phyloP scores from a whole-genome alignment of 2,329 filamentous ascomycete species.

The Metarhizium brunneum region DNA sequence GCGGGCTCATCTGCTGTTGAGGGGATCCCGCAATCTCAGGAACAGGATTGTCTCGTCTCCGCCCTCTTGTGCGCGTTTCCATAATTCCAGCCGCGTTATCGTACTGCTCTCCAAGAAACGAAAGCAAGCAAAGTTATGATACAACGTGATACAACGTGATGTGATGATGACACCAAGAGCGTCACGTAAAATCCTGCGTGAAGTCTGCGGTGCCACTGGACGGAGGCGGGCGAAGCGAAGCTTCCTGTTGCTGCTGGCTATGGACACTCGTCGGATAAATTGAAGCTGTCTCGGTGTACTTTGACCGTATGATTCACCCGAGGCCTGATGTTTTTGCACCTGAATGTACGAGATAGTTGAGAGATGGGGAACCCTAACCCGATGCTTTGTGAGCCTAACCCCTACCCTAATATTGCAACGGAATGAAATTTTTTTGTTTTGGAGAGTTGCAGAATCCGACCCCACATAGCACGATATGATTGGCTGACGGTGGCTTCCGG shows the following conservation, averaged over 20 bases:
- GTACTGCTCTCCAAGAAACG: not conserved
- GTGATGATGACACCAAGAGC: not conserved
- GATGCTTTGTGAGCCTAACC: not conserved
- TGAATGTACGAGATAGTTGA: not conserved
- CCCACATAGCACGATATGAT: not conserved
- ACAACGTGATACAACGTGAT: not conserved
- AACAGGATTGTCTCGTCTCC: not conserved
- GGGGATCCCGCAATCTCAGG: not conserved
- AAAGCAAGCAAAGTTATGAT: not conserved
- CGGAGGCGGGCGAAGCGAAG: not conserved
- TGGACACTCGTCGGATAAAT: not conserved
- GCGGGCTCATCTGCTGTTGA: not conserved
- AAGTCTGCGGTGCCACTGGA: not conserved
- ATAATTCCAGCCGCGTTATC: not conserved
- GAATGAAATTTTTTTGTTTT: not conserved
- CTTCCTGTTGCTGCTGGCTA: not conserved
- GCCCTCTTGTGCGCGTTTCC: not conserved
- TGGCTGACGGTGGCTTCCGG: not conserved
- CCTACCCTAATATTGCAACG: constrained; percentile 1
- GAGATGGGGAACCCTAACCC: not conserved
- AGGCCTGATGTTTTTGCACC: not conserved
- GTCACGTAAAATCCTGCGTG: not conserved
- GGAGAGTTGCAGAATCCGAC: not conserved
- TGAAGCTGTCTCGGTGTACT: too few relatives aligned
- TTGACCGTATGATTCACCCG: not conserved